Conservation (phyloP, 768 basidiomycete species). For the Ephemerocybe angulata region DNA sequence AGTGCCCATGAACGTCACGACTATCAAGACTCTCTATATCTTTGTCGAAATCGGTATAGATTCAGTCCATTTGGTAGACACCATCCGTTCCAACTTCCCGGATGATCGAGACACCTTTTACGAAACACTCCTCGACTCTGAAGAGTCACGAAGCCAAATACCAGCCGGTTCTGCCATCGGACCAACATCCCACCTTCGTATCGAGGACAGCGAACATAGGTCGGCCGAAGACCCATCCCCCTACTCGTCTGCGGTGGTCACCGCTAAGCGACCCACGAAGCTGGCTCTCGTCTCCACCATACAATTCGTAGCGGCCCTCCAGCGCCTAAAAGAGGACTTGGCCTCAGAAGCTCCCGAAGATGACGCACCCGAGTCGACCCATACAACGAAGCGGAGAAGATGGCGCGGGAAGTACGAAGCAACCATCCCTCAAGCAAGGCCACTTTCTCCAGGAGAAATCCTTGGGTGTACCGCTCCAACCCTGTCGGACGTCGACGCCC, state of each 20-base stretch:
- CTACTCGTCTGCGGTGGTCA: neutral
- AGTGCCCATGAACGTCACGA: slow-evolving; percentile 95
- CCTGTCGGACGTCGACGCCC: slow-evolving; percentile 73
- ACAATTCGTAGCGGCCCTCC: slow-evolving; percentile 92
- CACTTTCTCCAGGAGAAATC: slow-evolving; percentile 94
- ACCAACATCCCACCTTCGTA: slow-evolving; percentile 54
- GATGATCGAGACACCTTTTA: slow-evolving; percentile 65
- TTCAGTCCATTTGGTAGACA: slow-evolving; percentile 73
- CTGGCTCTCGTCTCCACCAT: slow-evolving; percentile 95
- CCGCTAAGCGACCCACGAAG: slow-evolving; percentile 43
- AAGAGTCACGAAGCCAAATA: slow-evolving; percentile 40
- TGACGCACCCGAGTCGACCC: neutral
- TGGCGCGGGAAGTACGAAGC: slow-evolving; percentile 70
- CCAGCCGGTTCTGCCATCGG: slow-evolving; percentile 45
- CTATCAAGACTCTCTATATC: slow-evolving; percentile 92
- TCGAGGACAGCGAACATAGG: slow-evolving; percentile 41
- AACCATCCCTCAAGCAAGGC: slow-evolving; percentile 81
- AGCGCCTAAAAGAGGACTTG: slow-evolving; percentile 80
- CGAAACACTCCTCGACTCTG: slow-evolving; percentile 56
- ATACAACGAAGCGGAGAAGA: slow-evolving; percentile 15
- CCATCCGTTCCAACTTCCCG: slow-evolving; percentile 88
- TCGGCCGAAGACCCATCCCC: slow-evolving; percentile 8
- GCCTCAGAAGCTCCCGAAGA: slow-evolving; percentile 29
- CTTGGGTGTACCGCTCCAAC: slow-evolving; percentile 94
- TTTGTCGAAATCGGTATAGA: slow-evolving; percentile 98